phyloP scores from a whole-genome alignment of 2,329 filamentous ascomycete species.

The Ceratocystis papillata region DNA sequence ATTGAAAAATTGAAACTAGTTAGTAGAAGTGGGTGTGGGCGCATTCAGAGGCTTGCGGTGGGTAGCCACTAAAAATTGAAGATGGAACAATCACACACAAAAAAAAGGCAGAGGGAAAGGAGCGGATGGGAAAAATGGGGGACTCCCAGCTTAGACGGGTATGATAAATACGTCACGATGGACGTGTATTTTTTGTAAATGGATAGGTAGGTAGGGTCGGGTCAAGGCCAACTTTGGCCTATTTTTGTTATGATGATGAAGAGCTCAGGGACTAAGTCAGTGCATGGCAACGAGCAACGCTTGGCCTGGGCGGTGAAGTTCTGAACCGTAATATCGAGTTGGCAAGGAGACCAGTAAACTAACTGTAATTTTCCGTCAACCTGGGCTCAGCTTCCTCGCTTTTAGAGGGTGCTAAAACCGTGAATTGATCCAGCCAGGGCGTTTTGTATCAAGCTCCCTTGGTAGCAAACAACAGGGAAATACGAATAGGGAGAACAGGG shows the following conservation, averaged over 20 bases:
- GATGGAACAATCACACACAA: conserved; percentile 7
- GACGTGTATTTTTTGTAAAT: not conserved
- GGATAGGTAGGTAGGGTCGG: not conserved
- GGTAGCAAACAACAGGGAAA: not conserved
- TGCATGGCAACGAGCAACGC: not conserved
- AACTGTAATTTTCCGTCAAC: not conserved
- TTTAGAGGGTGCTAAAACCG: not conserved
- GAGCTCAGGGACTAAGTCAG: not conserved
- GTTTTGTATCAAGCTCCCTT: not conserved
- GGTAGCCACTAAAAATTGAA: conserved; percentile 16
- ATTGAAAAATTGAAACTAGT: conserved; percentile 18
- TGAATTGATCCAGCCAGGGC: conserved; percentile 1
- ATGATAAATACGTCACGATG: conserved; percentile 11
- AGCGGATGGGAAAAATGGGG: not conserved
- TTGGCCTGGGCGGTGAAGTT: not conserved
- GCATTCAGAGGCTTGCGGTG: conserved; percentile 15
- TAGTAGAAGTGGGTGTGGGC: conserved; percentile 18
- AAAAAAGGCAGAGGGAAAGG: conserved; percentile 12
- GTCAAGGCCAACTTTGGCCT: not conserved
- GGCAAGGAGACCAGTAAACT: conserved; percentile 4
- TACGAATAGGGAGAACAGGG: not conserved
- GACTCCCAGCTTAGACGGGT: not conserved
- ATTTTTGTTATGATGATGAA: not conserved
- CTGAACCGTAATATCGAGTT: not conserved
- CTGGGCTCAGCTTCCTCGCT: not conserved